Percentiles rank a stretch among this genome's conserved stretches.
Evolutionary conservation across 805 yeast genomes (phyloP).

Genomic region (Schwanniomyces pseudopolymorphus): DNA sequence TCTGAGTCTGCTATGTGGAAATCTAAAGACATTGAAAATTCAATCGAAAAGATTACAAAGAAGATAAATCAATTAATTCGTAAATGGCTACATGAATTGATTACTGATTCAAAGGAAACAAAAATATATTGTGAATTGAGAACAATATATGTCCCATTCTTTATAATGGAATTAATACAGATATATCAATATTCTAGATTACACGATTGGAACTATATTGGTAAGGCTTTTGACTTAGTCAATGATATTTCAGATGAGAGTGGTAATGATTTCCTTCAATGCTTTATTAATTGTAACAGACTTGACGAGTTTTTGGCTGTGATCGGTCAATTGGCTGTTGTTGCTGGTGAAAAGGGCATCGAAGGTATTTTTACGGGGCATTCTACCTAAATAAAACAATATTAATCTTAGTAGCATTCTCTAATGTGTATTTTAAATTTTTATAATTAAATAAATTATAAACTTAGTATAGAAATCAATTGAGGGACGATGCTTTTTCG

Average conservation of each 20-base stretch:
- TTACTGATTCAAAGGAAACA: constrained; percentile 26
- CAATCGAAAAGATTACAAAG: constrained; percentile 33
- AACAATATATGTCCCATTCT: constrained; percentile 67
- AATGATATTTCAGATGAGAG: constrained; percentile 67
- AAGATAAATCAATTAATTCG: constrained; percentile 27
- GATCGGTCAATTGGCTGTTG: constrained; percentile 58
- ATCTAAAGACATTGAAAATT: constrained; percentile 32
- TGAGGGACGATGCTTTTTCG: constrained; percentile 87
- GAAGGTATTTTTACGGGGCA: constrained; percentile 35
- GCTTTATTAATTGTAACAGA: constrained; percentile 59
- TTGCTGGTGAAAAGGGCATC: constrained; percentile 45
- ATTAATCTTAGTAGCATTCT: not conserved
- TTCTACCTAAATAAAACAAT: not conserved
- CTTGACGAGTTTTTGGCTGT: constrained; percentile 52
- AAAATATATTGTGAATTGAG: constrained; percentile 55
- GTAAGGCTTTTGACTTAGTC: constrained; percentile 59
- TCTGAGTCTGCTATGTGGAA: constrained; percentile 16
- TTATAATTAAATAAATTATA: constrained; percentile 1
- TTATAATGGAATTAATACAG: constrained; percentile 65
- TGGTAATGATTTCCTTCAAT: constrained; percentile 52
- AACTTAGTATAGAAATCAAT: constrained; percentile 34
- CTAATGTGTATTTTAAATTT: not conserved
- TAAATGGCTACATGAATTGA: constrained; percentile 38
- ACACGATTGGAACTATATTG: constrained; percentile 45
- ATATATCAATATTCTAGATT: constrained; percentile 40